phyloP scores from a whole-genome alignment of 2,329 filamentous ascomycete species.

The Claviceps arundinis region DNA sequence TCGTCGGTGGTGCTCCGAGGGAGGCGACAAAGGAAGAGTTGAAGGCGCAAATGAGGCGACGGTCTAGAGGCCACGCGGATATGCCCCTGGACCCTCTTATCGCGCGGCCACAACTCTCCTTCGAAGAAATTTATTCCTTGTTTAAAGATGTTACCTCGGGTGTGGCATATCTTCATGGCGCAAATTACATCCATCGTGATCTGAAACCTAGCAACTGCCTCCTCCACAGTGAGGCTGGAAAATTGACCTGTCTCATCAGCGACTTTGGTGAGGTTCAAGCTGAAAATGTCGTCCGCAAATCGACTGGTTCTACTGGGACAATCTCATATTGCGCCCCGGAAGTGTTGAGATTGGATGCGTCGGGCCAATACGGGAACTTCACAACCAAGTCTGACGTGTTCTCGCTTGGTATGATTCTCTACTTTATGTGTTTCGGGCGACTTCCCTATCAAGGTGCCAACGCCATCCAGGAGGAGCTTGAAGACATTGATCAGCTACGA shows the following conservation, averaged over 20 bases:
- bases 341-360: constrained; percentile 57
- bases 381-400: constrained; percentile 98
- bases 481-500: constrained; percentile 75
- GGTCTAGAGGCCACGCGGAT: constrained; percentile 66
- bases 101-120: constrained; percentile 36
- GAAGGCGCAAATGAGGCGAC: constrained; percentile 74
- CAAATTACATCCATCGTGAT: constrained; percentile 92
- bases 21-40: constrained; percentile 67
- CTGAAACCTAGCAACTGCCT: constrained; percentile 94
- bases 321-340: constrained; percentile 97
- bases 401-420: constrained; percentile 93
- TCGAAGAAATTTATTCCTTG: constrained; percentile 93
- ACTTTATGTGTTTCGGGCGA: constrained; percentile 91
- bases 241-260: constrained; percentile 74
- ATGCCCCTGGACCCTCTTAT: constrained; percentile 35
- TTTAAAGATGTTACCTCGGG: constrained; percentile 94
- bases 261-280: constrained; percentile 96
- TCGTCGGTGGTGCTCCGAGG: constrained; percentile 54
- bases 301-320: constrained; percentile 86
- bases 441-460: constrained; percentile 80
- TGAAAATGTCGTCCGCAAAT: constrained; percentile 68
- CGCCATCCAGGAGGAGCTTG: constrained; percentile 75
- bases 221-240: constrained; percentile 60
- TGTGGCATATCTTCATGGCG: constrained; percentile 74
- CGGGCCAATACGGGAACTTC: constrained; percentile 77